Evolutionary conservation across 2,329 filamentous ascomycete species (phyloP), one percentile per base, ranked within the genome.

Genomic region (Epichloe elymi): DNA sequence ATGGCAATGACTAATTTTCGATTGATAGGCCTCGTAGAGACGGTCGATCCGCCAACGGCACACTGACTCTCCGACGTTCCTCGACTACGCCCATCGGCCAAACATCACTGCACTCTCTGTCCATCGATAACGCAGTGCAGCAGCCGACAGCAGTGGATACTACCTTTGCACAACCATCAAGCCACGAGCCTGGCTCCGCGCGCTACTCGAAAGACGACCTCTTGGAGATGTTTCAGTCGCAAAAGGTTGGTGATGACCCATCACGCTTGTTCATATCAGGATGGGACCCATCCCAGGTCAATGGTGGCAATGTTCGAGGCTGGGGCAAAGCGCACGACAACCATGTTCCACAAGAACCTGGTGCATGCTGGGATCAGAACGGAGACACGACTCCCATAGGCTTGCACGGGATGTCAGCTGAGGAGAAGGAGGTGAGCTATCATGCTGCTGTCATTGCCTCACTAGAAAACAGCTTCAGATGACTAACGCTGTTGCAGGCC

Each of bases 281-380:
- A 54, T 96, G 89, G 89, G 83, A 88, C 64, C 87, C 89, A 30
- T 79, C 82, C 53, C 77, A 82, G 48, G 70, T 80, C 40, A 89
- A 88, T 59, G 82, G 83, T 63, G 61, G 75, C 66, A 61, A 72
- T 57, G 59, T 79, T 66, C 68, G 82, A 65, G 78, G 79, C 50
- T 95, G 88, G 88, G 86, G 86, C 48, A 88, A 90, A 66, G 76
- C 74, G 58, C 78, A 79, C 53, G 89, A 96, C 57, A 78, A 77
- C 53, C 85, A 88, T 56, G 73, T 77, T 55, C 82, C 82, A 53
- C 80, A 86, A 61, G 89, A 91, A 43, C 87, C 90, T n/a, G 88
- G 93, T 55, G 80, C 91, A 41, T 97, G 90, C 66, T 98, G 91
- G 93, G 87, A 95, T 62, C 70, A 78, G 53, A 76, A 77, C 53